phyloP scores from a whole-genome alignment of 2,329 filamentous ascomycete genomes.

The Calonectria hawksworthii region DNA sequence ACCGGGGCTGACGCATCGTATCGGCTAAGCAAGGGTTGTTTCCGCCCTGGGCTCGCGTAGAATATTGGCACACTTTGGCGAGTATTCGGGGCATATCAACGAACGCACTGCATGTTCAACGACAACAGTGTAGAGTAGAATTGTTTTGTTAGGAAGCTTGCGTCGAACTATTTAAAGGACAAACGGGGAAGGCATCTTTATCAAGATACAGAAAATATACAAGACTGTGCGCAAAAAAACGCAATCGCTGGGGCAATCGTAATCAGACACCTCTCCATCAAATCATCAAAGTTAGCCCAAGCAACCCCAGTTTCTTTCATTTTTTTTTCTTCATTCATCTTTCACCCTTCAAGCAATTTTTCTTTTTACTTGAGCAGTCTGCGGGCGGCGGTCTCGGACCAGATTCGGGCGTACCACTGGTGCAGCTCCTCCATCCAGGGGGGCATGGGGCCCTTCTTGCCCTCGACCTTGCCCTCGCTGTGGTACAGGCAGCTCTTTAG shows the following conservation, averaged over 20 bases:
- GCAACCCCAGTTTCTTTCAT: background rate
- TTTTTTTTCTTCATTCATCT: background rate
- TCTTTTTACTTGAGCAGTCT: conserved; percentile 49
- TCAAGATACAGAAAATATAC: conserved; percentile 13
- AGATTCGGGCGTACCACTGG: conserved; percentile 58
- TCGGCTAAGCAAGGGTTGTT: conserved; percentile 4
- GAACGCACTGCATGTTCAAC: background rate
- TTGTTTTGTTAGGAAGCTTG: conserved; percentile 4
- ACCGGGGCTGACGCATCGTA: background rate
- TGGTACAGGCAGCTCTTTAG: conserved; percentile 75
- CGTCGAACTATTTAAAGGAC: background rate
- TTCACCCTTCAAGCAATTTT: background rate
- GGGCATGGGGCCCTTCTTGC: conserved; percentile 50
- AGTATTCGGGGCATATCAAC: too few relatives aligned
- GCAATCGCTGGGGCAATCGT: conserved; percentile 3
- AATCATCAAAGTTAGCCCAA: background rate
- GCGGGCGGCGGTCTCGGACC: conserved; percentile 56
- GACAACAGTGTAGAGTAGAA: background rate
- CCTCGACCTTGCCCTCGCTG: conserved; percentile 54
- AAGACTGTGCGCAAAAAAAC: background rate
- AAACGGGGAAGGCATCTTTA: background rate
- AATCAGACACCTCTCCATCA: background rate
- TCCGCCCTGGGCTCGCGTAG: background rate
- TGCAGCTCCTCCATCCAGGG: conserved; percentile 48
- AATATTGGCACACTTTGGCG: background rate